These are phyloP conservation scores for Alternaria alternata DNA, from an alignment of 2,329 filamentous ascomycete genomes.

Conservation along the genomic window DNA sequence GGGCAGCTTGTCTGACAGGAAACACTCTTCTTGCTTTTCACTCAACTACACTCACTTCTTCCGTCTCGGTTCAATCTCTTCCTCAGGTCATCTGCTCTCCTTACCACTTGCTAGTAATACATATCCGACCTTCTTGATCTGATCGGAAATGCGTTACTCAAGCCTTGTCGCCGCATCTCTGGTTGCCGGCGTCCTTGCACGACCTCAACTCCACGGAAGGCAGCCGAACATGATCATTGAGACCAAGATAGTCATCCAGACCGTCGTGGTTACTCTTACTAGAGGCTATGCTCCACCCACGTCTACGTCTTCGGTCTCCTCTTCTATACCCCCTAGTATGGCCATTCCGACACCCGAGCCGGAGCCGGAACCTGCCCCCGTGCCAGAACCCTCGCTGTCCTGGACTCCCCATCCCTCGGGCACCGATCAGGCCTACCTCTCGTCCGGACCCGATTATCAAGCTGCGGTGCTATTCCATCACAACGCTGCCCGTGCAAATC, in stretches of 20 bases:
- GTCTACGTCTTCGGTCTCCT: slow-evolving; percentile 5
- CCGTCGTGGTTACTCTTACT: slow-evolving; percentile 29
- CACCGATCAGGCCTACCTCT: slow-evolving; percentile 34
- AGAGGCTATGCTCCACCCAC: slow-evolving; percentile 1
- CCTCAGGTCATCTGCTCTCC: slow-evolving; percentile 21
- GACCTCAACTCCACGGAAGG: slow-evolving; percentile 26
- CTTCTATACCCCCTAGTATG: neutral
- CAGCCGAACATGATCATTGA: slow-evolving; percentile 36
- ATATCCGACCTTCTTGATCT: slow-evolving; percentile 12
- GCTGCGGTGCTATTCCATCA: slow-evolving; percentile 69
- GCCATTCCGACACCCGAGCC: slow-evolving; percentile 3
- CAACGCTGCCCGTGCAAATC: slow-evolving; percentile 86
- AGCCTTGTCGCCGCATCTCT: slow-evolving; percentile 36
- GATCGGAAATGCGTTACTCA: slow-evolving; percentile 38
- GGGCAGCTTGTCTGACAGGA: slow-evolving; percentile 32
- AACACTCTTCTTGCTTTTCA: slow-evolving; percentile 36
- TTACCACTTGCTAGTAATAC: slow-evolving; percentile 7
- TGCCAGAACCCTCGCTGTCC: slow-evolving; percentile 1
- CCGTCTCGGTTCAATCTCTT: slow-evolving; percentile 12
- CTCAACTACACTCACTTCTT: slow-evolving; percentile 29
- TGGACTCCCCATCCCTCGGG: slow-evolving; percentile 28
- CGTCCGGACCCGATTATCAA: slow-evolving; percentile 38
- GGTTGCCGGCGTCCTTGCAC: slow-evolving; percentile 36
- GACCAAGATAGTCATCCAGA: slow-evolving; percentile 29
- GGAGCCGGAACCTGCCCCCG: neutral